phyloP scores from a whole-genome alignment of 345 rosid genomes.

The Gossypium thurberi region DNA sequence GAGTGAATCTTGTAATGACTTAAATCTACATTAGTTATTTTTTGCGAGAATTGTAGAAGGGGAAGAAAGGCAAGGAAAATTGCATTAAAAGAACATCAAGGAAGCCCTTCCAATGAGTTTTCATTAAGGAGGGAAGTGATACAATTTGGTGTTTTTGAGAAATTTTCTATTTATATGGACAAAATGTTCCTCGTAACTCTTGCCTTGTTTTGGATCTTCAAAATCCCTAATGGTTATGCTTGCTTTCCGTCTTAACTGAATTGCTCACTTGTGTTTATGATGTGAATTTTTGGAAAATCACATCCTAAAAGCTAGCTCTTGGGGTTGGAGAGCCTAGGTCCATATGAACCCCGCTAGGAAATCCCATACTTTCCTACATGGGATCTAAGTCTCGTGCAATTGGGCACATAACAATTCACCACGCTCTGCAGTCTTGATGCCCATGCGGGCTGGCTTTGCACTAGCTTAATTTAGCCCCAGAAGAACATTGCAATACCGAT shows the following conservation, averaged over 20 bases:
- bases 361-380: too few relatives aligned
- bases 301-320: too few relatives aligned
- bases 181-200: background rate
- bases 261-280: background rate
- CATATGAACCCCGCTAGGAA: too few relatives aligned
- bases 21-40: background rate
- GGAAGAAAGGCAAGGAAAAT: background rate
- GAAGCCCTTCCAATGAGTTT: background rate
- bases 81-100: background rate
- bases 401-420: too few relatives aligned
- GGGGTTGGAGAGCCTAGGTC: too few relatives aligned
- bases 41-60: background rate
- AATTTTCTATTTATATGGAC: background rate
- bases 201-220: background rate
- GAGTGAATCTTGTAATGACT: background rate
- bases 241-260: background rate
- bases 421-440: too few relatives aligned
- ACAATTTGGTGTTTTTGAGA: background rate
- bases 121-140: background rate
- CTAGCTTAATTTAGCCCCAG: too few relatives aligned
- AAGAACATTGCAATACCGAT: too few relatives aligned
- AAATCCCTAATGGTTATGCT: background rate
- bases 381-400: too few relatives aligned
- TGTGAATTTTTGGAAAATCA: too few relatives aligned
- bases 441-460: too few relatives aligned